Evolutionary conservation across 495 filamentous ascomycete species (phyloP).

Genomic region (Trichoderma asperelloides): DNA sequence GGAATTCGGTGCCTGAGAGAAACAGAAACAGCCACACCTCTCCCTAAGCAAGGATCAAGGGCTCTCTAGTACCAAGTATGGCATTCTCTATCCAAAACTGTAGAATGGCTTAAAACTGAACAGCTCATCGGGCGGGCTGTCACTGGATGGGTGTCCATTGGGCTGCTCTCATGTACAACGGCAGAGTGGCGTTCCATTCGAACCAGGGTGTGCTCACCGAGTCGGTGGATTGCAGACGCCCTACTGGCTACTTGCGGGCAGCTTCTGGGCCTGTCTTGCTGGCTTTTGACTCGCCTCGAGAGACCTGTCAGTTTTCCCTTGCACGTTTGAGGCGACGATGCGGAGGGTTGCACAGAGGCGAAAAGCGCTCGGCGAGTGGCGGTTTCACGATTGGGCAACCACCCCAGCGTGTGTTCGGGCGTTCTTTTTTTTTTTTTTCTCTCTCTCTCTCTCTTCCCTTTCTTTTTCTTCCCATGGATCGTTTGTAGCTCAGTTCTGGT

Average conservation of each 20-base stretch:
- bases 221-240: background rate
- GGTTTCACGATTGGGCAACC: background rate
- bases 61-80: background rate
- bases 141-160: background rate
- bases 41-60: background rate
- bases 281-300: background rate
- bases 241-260: background rate
- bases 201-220: constrained; percentile 1
- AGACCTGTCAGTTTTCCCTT: background rate
- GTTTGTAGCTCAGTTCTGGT: background rate
- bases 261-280: background rate
- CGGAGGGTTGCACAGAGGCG: background rate
- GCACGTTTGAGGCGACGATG: background rate
- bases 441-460: background rate
- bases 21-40: background rate
- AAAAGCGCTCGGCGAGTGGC: constrained; percentile 2
- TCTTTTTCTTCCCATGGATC: background rate
- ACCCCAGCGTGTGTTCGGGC: too few relatives aligned
- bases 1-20: background rate
- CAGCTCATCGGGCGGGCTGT: background rate
- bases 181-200: background rate
- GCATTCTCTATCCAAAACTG: background rate
- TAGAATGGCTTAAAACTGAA: background rate
- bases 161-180: background rate
- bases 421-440: background rate